Base-by-base conservation (phyloP, 768 basidiomycete genomes). In the Holtermannia corniformis region DNA sequence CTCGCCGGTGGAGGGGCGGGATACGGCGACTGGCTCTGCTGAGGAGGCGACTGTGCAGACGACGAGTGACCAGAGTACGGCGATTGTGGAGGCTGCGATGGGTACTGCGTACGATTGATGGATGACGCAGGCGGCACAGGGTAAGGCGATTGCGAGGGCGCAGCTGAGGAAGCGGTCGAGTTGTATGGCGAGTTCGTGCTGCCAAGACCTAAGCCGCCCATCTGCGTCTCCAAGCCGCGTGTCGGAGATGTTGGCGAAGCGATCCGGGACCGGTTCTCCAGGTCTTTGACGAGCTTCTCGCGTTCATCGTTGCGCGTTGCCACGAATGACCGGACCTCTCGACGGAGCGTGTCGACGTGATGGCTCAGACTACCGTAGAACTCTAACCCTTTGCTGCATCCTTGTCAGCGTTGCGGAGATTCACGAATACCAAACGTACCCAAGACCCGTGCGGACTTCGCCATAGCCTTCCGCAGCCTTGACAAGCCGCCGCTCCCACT, bases 291-390 rank as follows among this genome's bases (percentile, higher is more conserved):
- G 16, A 93, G 67, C 11, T 75, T 74, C 19, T 86, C 82, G 7
- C 91, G 78, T 67, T 97, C 91, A 0, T 76, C 72, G 5, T 76
- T 78, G 24, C 93, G 77, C 16, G 78, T 75, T 0, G 78, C 73
- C 5, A 89, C 75, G 63, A 85, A 95, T 0, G 76, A 72, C 47
- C 77, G 79, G 2, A 81, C 79, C 51, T 82, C 82, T 3, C 76
- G 71, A 28, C 77, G 75, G 3, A 96, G 78, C 5, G 77, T 79
- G 0, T 73, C 63, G 11, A 82, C 76, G 32, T 92, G 72, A 16
- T 82, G 81, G 0, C 76, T 78, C 13, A 97, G 78, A 57, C 92
- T 87, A 4, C 76, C 77, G 68, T 99, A 96, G 72, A 93, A 99
- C 42, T 85, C 81, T 1, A 89, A 75, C 0, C 92, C 93, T 68